Evolutionary conservation across 176 grass and related monocot genomes (phyloP).

Genomic region (Bolboschoenus planiculmis): DNA sequence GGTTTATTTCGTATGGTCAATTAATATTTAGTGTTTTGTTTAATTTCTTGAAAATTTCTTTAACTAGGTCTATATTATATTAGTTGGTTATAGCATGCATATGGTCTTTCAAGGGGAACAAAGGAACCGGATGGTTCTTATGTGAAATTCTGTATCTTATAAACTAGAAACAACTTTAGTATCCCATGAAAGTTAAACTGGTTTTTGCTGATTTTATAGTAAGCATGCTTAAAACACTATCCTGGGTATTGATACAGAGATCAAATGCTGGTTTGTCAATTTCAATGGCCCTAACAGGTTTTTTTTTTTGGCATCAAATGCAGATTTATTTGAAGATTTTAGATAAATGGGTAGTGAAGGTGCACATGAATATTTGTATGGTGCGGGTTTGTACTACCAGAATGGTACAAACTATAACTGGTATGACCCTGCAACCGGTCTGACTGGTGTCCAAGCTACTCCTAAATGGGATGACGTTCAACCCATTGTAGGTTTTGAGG

Average conservation of each 20-base stretch:
- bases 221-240: no score
- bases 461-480: constrained; percentile 60
- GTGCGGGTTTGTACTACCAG: not conserved
- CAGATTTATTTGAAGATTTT: constrained; percentile 15
- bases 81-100: not conserved
- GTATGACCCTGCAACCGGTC: not conserved
- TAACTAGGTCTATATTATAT: not conserved
- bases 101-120: no score
- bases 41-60: not conserved
- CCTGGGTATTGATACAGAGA: not conserved
- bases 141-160: not conserved
- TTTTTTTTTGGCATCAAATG: not conserved
- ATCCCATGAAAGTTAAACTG: not conserved
- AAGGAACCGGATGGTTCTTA: not conserved
- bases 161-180: not conserved
- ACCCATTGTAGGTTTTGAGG: constrained; percentile 47
- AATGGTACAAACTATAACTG: constrained; percentile 13
- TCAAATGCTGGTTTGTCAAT: not conserved
- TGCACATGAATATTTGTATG: constrained; percentile 8
- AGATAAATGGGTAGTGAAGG: constrained; percentile 22
- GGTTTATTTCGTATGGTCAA: not conserved
- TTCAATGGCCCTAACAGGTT: not conserved
- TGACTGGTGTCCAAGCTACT: constrained; percentile 41
- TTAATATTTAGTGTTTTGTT: not conserved
- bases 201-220: no score